Base-by-base conservation (phyloP, 305 asterid genomes). In the Plantago coronopus region DNA sequence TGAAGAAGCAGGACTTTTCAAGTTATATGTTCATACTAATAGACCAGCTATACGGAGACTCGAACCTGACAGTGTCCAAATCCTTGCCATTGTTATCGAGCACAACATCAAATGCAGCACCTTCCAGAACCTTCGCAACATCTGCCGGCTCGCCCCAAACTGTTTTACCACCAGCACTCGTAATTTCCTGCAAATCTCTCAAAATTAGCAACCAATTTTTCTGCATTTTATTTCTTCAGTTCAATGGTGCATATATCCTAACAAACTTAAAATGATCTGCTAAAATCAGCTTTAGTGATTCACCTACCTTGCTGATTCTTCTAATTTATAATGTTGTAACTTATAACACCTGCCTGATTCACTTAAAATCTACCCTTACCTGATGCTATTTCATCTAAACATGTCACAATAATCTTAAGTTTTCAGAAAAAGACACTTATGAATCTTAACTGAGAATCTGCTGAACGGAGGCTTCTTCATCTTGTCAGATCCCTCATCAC, bases 81-180 rank as follows among this genome's bases (percentile, higher is more conserved):
- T 91, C 96, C 76, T 88, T 91, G 74, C 96, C 98, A 70, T 88
- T 91, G 87, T 91, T 91, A 70, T 91, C 96, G 86, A 91, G 75
- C 75, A 91, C 96, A 25, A 74, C 83, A 65, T 91, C 95, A 66
- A 91, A 88, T 64, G 84, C 61, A 65, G 81, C 68, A 45, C 95
- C 96, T 59, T 81, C 89, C 67, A 91, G 76, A 44, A 84, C 87
- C 68, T 86, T 91, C 34, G 78, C 95, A 12, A 91, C 69, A 65
- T 78, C 91, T 9, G 78, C 82, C 0, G 95, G 91, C 38, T 83
- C 78, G 7, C 98, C 95, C 98, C 98, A 91, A 59, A 83, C 86
- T 0, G 98, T 91, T 78, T 71, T 79, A n/a, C 98, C 98, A 59
- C 95, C 96, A 15, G 74, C 89, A 68, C 86, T 49, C 66, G 74